Evolutionary conservation across 306 rosid species (phyloP).

Genomic region (Cucumis hystrix): DNA sequence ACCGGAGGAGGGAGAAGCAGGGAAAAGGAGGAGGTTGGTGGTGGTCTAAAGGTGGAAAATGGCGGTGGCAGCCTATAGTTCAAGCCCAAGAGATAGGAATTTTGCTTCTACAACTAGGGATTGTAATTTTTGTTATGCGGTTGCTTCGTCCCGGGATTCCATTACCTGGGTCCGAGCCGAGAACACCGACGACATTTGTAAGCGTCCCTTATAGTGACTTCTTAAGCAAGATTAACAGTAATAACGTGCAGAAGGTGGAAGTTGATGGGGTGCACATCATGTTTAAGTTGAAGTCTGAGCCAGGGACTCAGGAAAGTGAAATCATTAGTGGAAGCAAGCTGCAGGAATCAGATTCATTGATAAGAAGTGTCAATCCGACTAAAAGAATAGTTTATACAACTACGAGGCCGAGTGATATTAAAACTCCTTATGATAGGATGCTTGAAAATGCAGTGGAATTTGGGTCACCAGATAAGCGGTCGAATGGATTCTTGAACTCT

Average conservation of each 20-base stretch:
- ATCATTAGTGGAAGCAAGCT: constrained; percentile 26
- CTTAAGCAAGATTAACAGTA: constrained; percentile 57
- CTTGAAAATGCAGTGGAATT: constrained; percentile 91
- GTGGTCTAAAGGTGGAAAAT: constrained; percentile 64
- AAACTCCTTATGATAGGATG: constrained; percentile 89
- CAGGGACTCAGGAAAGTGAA: constrained; percentile 35
- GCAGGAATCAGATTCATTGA: constrained; percentile 53
- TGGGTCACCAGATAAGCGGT: constrained; percentile 84
- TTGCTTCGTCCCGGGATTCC: constrained; percentile 76
- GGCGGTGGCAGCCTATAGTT: constrained; percentile 84
- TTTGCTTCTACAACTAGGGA: constrained; percentile 65
- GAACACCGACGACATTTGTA: constrained; percentile 48
- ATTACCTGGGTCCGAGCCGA: constrained; percentile 76
- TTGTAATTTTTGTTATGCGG: constrained; percentile 66
- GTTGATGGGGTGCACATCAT: constrained; percentile 87
- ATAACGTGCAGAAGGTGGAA: constrained; percentile 88
- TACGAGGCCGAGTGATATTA: constrained; percentile 83
- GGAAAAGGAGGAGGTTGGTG: constrained; percentile 69
- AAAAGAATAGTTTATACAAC: constrained; percentile 81
- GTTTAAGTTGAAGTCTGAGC: constrained; percentile 77
- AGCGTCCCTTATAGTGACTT: constrained; percentile 91
- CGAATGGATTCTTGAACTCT: constrained; percentile 78
- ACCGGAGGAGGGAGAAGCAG: constrained; percentile 57
- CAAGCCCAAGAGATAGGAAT: constrained; percentile 79
- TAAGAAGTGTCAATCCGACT: constrained; percentile 57